A percentile compares a stretch with the other conserved stretches of the same genome.
Conservation (phyloP, 441 rosid genomes). For the Raphanus hybrid region DNA sequence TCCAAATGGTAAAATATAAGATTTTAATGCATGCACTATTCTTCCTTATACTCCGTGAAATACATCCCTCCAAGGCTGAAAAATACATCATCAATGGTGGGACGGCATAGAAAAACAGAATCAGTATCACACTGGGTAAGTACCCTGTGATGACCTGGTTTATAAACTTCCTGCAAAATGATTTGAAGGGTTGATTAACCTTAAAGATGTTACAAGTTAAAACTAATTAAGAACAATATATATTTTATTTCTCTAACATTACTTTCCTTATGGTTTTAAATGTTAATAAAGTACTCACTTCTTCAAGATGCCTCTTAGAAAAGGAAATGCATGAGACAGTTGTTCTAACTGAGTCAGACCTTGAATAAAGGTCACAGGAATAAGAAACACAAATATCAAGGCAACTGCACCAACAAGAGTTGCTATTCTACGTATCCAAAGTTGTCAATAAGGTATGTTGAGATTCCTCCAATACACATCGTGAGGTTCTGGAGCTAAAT, state of each 20-base stretch:
- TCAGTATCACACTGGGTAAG: slow-evolving; percentile 87
- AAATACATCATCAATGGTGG: slow-evolving; percentile 94
- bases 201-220: slow-evolving; percentile 5
- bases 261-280: not conserved
- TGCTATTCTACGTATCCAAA: slow-evolving; percentile 87
- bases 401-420: slow-evolving; percentile 65
- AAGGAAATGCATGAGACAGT: slow-evolving; percentile 68
- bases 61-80: slow-evolving; percentile 75
- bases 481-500: slow-evolving; percentile 92
- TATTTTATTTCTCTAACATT: not conserved
- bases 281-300: slow-evolving; percentile 54
- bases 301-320: slow-evolving; percentile 65
- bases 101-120: slow-evolving; percentile 70
- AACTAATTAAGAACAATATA: not conserved
- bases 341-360: slow-evolving; percentile 79
- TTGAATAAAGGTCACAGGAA: slow-evolving; percentile 91
- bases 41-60: slow-evolving; percentile 85
- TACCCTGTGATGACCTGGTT: slow-evolving; percentile 86
- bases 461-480: slow-evolving; percentile 96
- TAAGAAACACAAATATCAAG: slow-evolving; percentile 78
- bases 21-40: slow-evolving; percentile 86
- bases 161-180: slow-evolving; percentile 62
- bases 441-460: slow-evolving; percentile 78
- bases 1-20: slow-evolving; percentile 90
- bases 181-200: slow-evolving; percentile 27